Conservation (phyloP, 2,329 filamentous ascomycete species). For the Seiridium unicorne region DNA sequence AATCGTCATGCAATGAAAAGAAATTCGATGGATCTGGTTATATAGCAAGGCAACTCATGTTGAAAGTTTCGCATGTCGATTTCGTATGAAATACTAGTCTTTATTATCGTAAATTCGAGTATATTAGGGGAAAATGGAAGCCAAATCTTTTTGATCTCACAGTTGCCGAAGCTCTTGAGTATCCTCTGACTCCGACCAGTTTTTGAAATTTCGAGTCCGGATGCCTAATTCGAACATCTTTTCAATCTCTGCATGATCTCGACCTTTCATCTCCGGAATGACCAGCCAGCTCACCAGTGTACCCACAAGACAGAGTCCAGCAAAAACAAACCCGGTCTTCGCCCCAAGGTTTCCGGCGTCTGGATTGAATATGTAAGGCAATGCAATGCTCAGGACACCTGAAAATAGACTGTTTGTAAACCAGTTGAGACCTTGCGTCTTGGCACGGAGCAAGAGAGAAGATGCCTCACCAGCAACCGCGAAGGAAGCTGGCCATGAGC, state of each 20-base stretch:
- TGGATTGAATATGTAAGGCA: slow-evolving; percentile 50
- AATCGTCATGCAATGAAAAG: too few relatives aligned
- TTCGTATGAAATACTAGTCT: too few relatives aligned
- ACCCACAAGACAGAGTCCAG: slow-evolving; percentile 32
- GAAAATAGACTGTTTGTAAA: background rate
- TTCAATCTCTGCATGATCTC: slow-evolving; percentile 47
- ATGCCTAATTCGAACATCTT: slow-evolving; percentile 29
- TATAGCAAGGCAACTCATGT: too few relatives aligned
- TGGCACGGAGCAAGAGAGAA: slow-evolving; percentile 32
- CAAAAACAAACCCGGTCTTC: slow-evolving; percentile 40
- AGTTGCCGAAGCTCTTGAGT: background rate
- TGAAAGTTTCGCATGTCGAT: too few relatives aligned
- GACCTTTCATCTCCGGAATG: slow-evolving; percentile 53
- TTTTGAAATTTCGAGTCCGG: slow-evolving; percentile 23
- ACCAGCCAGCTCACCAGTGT: slow-evolving; percentile 38
- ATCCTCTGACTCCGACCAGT: background rate
- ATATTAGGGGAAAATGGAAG: too few relatives aligned
- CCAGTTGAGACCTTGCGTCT: slow-evolving; percentile 32
- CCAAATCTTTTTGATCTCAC: background rate
- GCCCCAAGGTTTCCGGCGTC: slow-evolving; percentile 35
- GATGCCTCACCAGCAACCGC: slow-evolving; percentile 32
- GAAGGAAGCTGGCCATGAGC: slow-evolving; percentile 27
- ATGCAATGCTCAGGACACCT: slow-evolving; percentile 38
- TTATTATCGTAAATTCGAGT: background rate
- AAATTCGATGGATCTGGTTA: too few relatives aligned